Evolutionary conservation across 306 rosid species (phyloP).

Genomic region (Vigna angularis): DNA sequence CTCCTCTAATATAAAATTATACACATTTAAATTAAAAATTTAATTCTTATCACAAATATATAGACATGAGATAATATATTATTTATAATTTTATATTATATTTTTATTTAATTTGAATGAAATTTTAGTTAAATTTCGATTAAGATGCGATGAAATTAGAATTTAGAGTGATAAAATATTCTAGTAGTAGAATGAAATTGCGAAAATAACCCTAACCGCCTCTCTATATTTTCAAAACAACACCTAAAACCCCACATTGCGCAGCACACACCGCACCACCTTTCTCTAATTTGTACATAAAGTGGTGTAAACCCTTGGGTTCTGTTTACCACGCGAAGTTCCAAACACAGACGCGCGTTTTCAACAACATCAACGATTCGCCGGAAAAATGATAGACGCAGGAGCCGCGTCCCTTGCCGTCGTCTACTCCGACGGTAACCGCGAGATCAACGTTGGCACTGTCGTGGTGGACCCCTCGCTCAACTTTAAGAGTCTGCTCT

Average conservation of each 20-base stretch:
- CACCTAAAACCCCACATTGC: slow-evolving; percentile 24
- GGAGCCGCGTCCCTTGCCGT: slow-evolving; percentile 49
- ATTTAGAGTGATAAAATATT: background rate
- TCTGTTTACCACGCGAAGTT: slow-evolving; percentile 13
- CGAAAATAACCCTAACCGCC: slow-evolving; percentile 13
- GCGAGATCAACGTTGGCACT: slow-evolving; percentile 56
- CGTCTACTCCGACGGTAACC: slow-evolving; percentile 62
- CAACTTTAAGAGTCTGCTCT: slow-evolving; percentile 55
- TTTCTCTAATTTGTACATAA: slow-evolving; percentile 11
- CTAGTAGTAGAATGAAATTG: background rate
- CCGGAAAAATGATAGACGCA: slow-evolving; percentile 45
- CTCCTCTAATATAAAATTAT: too few species aligned
- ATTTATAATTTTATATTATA: background rate
- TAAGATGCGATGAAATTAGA: background rate
- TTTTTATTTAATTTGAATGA: background rate
- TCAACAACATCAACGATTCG: background rate
- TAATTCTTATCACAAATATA: too few species aligned
- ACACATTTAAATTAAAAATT: too few species aligned
- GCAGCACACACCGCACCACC: background rate
- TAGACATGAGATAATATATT: too few species aligned
- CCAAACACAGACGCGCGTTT: background rate
- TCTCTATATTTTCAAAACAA: slow-evolving; percentile 29
- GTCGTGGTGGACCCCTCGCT: slow-evolving; percentile 49
- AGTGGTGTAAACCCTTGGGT: slow-evolving; percentile 23
- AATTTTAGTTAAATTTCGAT: background rate